These are phyloP conservation scores for Saccharomycopsis sp. DNA, from an alignment of 805 yeast genomes.

Conservation along the genomic window DNA sequence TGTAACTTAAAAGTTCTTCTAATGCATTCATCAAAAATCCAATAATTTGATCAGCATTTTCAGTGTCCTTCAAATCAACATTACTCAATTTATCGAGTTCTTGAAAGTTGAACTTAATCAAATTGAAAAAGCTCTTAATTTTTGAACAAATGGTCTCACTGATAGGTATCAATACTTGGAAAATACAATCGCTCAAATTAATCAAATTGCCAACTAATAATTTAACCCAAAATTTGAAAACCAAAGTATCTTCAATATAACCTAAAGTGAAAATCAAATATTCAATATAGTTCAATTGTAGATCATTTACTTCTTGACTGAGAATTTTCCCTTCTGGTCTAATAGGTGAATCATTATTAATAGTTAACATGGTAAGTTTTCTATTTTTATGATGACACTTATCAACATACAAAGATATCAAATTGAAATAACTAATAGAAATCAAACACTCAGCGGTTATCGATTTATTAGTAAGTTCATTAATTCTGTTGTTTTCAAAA, in stretches of 20 bases:
- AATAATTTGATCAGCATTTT: slow-evolving; percentile 37
- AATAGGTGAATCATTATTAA: slow-evolving; percentile 8
- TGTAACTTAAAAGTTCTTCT: slow-evolving; percentile 44
- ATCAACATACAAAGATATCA: slow-evolving; percentile 7
- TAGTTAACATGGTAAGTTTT: slow-evolving; percentile 6
- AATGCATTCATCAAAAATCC: slow-evolving; percentile 43
- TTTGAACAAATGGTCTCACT: slow-evolving; percentile 40
- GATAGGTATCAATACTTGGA: slow-evolving; percentile 44
- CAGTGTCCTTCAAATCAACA: slow-evolving; percentile 19
- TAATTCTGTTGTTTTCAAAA: not conserved
- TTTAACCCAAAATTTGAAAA: slow-evolving; percentile 37
- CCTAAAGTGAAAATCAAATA: slow-evolving; percentile 42
- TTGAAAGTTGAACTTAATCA: slow-evolving; percentile 20
- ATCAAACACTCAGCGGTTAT: slow-evolving; percentile 2
- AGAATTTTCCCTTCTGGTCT: not conserved
- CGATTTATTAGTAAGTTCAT: not conserved
- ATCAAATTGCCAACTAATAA: slow-evolving; percentile 42
- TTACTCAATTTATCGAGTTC: slow-evolving; percentile 10
- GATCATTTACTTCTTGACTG: not conserved
- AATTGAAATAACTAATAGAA: slow-evolving; percentile 3
- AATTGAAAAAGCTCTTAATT: slow-evolving; percentile 26
- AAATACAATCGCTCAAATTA: slow-evolving; percentile 40
- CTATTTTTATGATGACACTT: slow-evolving; percentile 12
- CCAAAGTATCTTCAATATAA: slow-evolving; percentile 31
- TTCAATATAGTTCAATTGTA: slow-evolving; percentile 24